Conservation (phyloP, 2,329 filamentous ascomycete genomes). For the Ophiostoma pallidulum region DNA sequence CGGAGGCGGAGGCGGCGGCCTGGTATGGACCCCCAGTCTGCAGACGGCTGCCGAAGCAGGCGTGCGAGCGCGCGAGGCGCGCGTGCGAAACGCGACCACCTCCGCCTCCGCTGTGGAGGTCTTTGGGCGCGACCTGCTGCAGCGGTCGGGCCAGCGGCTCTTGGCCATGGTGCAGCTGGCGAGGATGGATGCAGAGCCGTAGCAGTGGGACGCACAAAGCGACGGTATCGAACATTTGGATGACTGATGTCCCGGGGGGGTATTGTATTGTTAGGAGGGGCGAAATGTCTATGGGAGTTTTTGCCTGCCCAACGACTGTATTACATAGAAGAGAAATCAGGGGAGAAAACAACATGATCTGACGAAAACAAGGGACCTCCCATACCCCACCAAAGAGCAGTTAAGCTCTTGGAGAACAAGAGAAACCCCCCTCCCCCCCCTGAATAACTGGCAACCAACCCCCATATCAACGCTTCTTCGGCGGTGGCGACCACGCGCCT, state of each 20-base stretch:
- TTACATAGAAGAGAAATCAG: background rate
- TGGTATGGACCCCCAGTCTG: constrained; percentile 29
- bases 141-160: constrained; percentile 36
- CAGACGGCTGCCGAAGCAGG: constrained; percentile 34
- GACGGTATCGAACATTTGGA: too few relatives aligned
- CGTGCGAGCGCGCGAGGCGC: constrained; percentile 39
- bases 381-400: too few relatives aligned
- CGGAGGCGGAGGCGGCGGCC: constrained; percentile 16
- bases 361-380: background rate
- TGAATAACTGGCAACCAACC: too few relatives aligned
- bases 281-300: too few relatives aligned
- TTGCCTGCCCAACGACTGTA: background rate
- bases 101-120: constrained; percentile 24
- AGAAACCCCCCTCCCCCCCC: too few relatives aligned
- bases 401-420: too few relatives aligned
- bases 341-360: background rate
- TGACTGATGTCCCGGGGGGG: too few relatives aligned
- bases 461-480: constrained; percentile 24
- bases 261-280: too few relatives aligned
- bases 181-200: constrained; percentile 16
- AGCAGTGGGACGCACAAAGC: too few relatives aligned
- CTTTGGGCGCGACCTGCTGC: constrained; percentile 34
- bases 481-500: constrained; percentile 41
- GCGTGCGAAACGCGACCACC: constrained; percentile 31
- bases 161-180: constrained; percentile 30